These are phyloP conservation scores for Tricholoma hemisulphureum DNA, from an alignment of 768 basidiomycete genomes.

Conservation along the genomic window DNA sequence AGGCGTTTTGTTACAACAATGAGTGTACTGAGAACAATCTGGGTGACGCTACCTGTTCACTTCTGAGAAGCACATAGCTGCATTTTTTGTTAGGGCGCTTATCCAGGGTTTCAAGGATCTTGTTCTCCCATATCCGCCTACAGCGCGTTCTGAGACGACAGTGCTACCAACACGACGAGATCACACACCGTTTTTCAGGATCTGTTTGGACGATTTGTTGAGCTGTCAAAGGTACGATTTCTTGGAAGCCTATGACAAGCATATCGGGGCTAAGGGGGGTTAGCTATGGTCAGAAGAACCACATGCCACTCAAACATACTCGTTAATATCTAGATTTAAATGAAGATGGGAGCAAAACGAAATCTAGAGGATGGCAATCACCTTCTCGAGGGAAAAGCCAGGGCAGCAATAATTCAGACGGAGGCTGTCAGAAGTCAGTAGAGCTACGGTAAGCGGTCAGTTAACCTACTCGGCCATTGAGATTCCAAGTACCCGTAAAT, in stretches of 20 bases:
- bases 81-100: conserved; percentile 62
- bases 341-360: no score
- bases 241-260: conserved; percentile 90
- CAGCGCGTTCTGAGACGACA: neutral
- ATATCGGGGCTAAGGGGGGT: conserved; percentile 71
- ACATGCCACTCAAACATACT: conserved; percentile 40
- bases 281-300: conserved; percentile 7
- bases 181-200: conserved; percentile 79
- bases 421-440: conserved; percentile 42
- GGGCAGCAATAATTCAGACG: conserved; percentile 77
- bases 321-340: conserved; percentile 36
- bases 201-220: conserved; percentile 96
- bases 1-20: conserved; percentile 13
- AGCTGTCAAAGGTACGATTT: conserved; percentile 96
- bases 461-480: conserved; percentile 77
- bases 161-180: neutral
- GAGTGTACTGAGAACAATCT: neutral
- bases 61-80: conserved; percentile 83
- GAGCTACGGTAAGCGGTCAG: neutral
- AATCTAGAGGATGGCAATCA: conserved; percentile 35
- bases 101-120: conserved; percentile 77
- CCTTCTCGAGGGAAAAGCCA: conserved; percentile 89
- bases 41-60: conserved; percentile 73
- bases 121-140: conserved; percentile 85
- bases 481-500: conserved; percentile 93